phyloP scores from a whole-genome alignment of 257 asterid species.

The Cynanchum wilfordii region DNA sequence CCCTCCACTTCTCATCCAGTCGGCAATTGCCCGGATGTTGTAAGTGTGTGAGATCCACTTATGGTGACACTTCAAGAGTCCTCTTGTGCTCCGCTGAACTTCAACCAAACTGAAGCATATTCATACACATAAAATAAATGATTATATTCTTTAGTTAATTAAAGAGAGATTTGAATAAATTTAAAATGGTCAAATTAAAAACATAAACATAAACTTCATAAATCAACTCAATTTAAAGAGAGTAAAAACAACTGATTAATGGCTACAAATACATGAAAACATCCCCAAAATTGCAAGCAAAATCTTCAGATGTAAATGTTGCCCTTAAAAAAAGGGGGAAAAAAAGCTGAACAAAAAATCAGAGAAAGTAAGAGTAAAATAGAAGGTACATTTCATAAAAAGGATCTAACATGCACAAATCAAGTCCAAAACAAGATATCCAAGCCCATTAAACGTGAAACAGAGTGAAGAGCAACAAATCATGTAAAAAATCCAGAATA shows the following conservation, averaged over 20 bases:
- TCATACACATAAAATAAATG: too few relatives aligned
- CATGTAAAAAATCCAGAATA: too few relatives aligned
- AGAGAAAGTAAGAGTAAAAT: not conserved
- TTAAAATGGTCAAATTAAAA: not conserved
- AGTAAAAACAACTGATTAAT: not conserved
- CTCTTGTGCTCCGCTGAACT: too few relatives aligned
- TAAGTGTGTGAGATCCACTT: too few relatives aligned
- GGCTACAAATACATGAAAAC: not conserved
- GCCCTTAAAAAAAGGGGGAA: too few relatives aligned
- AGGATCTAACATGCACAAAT: not conserved
- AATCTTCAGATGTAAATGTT: not conserved
- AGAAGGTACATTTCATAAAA: not conserved
- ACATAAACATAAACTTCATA: not conserved
- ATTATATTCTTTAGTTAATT: too few relatives aligned
- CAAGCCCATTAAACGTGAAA: constrained; percentile 11
- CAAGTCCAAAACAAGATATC: constrained; percentile 5
- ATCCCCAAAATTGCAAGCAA: not conserved
- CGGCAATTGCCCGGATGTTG: too few relatives aligned
- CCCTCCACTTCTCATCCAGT: too few relatives aligned
- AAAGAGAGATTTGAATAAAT: too few relatives aligned
- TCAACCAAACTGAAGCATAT: too few relatives aligned
- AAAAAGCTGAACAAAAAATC: not conserved
- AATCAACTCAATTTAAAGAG: not conserved
- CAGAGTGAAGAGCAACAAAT: not conserved
- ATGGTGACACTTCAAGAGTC: too few relatives aligned